These are phyloP conservation scores for Rachicladosporium sp. DNA, from an alignment of 2,329 filamentous ascomycete genomes.

Conservation along the genomic window DNA sequence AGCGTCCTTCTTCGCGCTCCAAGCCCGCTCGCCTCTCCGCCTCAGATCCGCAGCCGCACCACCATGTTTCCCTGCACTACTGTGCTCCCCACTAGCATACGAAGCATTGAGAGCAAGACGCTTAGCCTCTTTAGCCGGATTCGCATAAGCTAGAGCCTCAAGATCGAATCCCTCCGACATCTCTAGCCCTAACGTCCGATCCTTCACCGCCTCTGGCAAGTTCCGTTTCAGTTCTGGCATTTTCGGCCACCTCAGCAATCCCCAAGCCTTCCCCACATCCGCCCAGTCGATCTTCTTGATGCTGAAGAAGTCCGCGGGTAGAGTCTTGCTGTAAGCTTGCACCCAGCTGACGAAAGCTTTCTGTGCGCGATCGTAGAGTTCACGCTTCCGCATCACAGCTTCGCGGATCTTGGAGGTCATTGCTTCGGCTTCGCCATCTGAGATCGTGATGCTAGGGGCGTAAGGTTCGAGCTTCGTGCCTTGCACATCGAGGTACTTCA, in stretches of 20 bases:
- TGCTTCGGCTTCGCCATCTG: constrained; percentile 45
- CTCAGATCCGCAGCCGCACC: constrained; percentile 16
- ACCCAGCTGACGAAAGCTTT: constrained; percentile 90
- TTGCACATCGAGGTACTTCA: constrained; percentile 57
- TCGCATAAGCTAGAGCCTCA: constrained; percentile 30
- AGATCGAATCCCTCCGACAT: constrained; percentile 24
- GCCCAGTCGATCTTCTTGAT: constrained; percentile 72
- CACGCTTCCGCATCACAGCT: constrained; percentile 47
- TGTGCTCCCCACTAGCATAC: constrained; percentile 15
- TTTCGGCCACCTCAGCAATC: constrained; percentile 70
- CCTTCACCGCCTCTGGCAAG: constrained; percentile 24
- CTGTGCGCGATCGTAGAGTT: constrained; percentile 76
- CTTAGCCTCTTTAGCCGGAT: constrained; percentile 32
- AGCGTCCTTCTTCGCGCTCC: constrained; percentile 17
- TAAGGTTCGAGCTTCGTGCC: constrained; percentile 21
- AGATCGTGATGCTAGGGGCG: constrained; percentile 35
- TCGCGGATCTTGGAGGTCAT: constrained; percentile 50
- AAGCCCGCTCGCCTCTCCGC: constrained; percentile 23
- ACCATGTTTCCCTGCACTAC: constrained; percentile 16
- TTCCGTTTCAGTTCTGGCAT: constrained; percentile 67
- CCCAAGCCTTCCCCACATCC: constrained; percentile 72
- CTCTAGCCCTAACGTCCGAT: constrained; percentile 28
- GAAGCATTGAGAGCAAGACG: constrained; percentile 26
- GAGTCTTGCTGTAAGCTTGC: constrained; percentile 80
- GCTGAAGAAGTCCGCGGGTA: constrained; percentile 83